Percentiles rank a stretch among this genome's conserved stretches.
These are phyloP conservation scores for Apiotrichum veenhuisii DNA, from an alignment of 1,284 basidiomycete genomes.

Conservation along the genomic window DNA sequence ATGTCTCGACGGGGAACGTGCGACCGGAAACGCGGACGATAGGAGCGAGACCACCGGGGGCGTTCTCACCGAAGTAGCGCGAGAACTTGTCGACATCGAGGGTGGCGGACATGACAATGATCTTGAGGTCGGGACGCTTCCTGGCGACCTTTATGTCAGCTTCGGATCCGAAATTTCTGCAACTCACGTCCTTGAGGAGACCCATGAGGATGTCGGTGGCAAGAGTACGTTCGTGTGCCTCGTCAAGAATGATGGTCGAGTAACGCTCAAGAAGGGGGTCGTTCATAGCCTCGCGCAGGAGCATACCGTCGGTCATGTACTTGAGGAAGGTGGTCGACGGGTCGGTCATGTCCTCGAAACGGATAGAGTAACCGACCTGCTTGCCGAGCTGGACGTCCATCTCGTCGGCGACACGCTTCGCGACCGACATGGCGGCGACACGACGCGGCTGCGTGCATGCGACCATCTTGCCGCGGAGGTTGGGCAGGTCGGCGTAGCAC, in stretches of 20 bases:
- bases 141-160: conserved; percentile 63
- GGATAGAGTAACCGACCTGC: conserved; percentile 96
- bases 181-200: conserved; percentile 58
- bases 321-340: conserved; percentile 86
- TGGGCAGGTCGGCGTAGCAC: conserved; percentile 85
- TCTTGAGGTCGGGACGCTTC: conserved; percentile 82
- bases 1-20: conserved; percentile 90
- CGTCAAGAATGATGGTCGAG: conserved; percentile 96
- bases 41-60: conserved; percentile 60
- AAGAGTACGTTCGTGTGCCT: conserved; percentile 96
- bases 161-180: neutral
- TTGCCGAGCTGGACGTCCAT: conserved; percentile 93
- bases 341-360: conserved; percentile 98
- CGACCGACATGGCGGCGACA: conserved; percentile 97
- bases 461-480: conserved; percentile 81
- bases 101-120: conserved; percentile 98
- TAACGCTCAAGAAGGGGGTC: conserved; percentile 85
- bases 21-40: conserved; percentile 94
- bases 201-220: conserved; percentile 99
- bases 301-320: conserved; percentile 99
- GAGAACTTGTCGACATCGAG: conserved; percentile 96
- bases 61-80: conserved; percentile 77
- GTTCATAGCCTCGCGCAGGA: conserved; percentile 94
- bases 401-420: conserved; percentile 97
- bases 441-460: conserved; percentile 96